Percentiles rank a stretch among this genome's conserved stretches.
phyloP scores from a whole-genome alignment of 495 filamentous ascomycete genomes.

The Trichoderma asperelloides region DNA sequence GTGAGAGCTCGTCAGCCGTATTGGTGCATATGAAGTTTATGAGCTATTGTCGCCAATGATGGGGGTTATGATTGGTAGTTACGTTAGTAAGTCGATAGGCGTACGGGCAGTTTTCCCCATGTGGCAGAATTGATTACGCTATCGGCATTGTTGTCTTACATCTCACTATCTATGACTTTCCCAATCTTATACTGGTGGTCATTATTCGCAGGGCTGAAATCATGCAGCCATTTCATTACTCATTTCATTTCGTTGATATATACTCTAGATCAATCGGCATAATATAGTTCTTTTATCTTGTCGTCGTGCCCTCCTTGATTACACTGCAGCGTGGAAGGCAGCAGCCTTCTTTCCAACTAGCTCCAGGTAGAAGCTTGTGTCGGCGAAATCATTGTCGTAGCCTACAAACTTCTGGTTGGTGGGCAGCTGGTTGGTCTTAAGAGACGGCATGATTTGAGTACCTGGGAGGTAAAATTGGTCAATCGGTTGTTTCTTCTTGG shows the following conservation, averaged over 20 bases:
- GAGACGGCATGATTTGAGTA: slow-evolving; percentile 18
- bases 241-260: neutral
- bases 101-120: too few species aligned
- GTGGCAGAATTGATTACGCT: too few species aligned
- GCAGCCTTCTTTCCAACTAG: neutral
- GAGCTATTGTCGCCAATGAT: too few species aligned
- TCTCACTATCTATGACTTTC: too few species aligned
- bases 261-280: neutral
- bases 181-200: too few species aligned
- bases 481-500: neutral
- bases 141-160: too few species aligned
- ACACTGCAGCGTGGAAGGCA: neutral
- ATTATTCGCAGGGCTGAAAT: too few species aligned
- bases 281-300: neutral
- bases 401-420: slow-evolving; percentile 24
- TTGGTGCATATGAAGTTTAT: too few species aligned
- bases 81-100: too few species aligned
- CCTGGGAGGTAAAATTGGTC: neutral
- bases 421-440: slow-evolving; percentile 19
- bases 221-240: neutral
- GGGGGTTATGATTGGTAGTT: too few species aligned
- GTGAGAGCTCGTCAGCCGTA: too few species aligned
- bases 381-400: slow-evolving; percentile 18
- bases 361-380: slow-evolving; percentile 1
- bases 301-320: neutral